Conservation (phyloP, 805 yeast genomes). For the Cyberlindnera euphorbiiphila region DNA sequence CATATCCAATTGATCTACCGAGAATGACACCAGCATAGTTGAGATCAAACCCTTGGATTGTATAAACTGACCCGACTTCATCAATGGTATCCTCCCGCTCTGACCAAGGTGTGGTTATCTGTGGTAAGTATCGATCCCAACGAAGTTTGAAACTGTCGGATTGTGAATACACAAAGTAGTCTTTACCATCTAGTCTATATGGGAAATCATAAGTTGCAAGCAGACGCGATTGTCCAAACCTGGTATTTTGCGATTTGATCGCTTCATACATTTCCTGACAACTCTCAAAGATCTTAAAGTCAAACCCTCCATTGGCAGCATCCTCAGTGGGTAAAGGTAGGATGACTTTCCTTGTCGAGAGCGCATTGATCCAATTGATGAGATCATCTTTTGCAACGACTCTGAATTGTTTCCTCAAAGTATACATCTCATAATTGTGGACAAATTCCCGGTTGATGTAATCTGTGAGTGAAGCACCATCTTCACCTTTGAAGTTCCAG, state of each 20-base stretch:
- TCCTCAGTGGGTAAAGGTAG: constrained; percentile 32
- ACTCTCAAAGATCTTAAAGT: constrained; percentile 37
- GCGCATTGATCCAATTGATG: constrained; percentile 36
- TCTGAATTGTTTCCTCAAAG: constrained; percentile 38
- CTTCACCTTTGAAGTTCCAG: constrained; percentile 32
- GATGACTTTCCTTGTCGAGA: constrained; percentile 34
- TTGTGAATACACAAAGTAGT: constrained; percentile 42
- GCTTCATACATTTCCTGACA: constrained; percentile 39
- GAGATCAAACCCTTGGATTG: constrained; percentile 45
- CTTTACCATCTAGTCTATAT: constrained; percentile 41
- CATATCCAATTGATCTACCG: constrained; percentile 41
- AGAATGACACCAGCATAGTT: constrained; percentile 44
- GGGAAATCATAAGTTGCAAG: constrained; percentile 45
- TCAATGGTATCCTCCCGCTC: constrained; percentile 42
- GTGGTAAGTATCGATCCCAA: constrained; percentile 45
- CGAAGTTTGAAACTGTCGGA: constrained; percentile 37
- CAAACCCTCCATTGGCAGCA: constrained; percentile 20
- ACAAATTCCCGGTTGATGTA: constrained; percentile 9
- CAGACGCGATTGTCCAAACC: constrained; percentile 40
- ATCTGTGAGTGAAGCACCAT: constrained; percentile 35
- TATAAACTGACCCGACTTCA: constrained; percentile 46
- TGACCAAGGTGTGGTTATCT: constrained; percentile 40
- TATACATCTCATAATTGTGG: constrained; percentile 19
- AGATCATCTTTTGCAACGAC: constrained; percentile 38
- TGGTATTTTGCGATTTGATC: constrained; percentile 28